Conservation (phyloP, 495 filamentous ascomycete species). For the Lasiosphaeriaceae sp. region DNA sequence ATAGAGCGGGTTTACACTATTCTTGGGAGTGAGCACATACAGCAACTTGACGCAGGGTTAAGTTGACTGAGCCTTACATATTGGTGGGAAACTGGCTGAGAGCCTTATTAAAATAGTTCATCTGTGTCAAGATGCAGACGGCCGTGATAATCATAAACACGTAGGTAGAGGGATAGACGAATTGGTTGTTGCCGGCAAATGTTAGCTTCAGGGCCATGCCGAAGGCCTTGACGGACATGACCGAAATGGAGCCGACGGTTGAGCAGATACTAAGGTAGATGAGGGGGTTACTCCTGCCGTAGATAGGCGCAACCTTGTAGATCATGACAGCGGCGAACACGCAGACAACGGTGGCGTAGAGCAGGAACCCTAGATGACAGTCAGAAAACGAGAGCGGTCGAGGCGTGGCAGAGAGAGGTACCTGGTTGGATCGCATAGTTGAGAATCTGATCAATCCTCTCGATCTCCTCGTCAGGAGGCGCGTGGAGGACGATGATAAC, state of each 20-base stretch:
- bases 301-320: constrained; percentile 80
- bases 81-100: constrained; percentile 94
- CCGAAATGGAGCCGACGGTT: constrained; percentile 90
- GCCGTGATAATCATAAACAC: constrained; percentile 90
- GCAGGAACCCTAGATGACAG: constrained; percentile 65
- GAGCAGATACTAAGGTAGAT: constrained; percentile 97
- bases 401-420: constrained; percentile 35
- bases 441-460: constrained; percentile 83
- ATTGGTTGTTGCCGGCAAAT: constrained; percentile 87
- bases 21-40: constrained; percentile 27
- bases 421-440: constrained; percentile 84
- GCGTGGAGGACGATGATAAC: constrained; percentile 97
- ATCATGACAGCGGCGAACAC: constrained; percentile 91
- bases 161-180: constrained; percentile 88
- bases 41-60: background rate
- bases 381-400: constrained; percentile 21
- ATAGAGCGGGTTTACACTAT: constrained; percentile 94
- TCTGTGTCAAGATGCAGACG: constrained; percentile 94
- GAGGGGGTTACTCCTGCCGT: constrained; percentile 92
- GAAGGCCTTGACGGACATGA: constrained; percentile 98
- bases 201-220: constrained; percentile 95
- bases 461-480: constrained; percentile 85
- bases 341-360: constrained; percentile 73
- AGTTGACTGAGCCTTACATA: constrained; percentile 57
- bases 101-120: constrained; percentile 99